Evolutionary conservation across 768 basidiomycete species (phyloP), one percentile per base, ranked within the genome.

Genomic region (Exidia glandulosa): DNA sequence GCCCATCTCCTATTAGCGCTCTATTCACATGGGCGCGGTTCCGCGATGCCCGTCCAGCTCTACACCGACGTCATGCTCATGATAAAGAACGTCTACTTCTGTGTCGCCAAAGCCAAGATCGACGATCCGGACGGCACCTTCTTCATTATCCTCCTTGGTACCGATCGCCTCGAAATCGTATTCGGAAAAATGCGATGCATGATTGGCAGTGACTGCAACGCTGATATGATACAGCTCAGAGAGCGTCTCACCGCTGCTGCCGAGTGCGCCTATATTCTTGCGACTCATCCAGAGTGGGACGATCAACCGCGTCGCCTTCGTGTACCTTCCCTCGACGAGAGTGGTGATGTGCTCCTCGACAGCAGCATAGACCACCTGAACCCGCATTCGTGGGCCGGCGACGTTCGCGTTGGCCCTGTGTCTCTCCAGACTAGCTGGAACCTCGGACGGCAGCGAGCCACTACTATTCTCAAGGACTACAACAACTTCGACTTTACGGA

Each of bases 1-100:
- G 65, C 70, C 0, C 72, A 74, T 57, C 63, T 75, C 3, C 45
- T 63, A 0, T 37, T 72, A 1, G 50, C 52, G 2, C 59, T 72
- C 12, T 69, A 64, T 60, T 32, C 56, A 3, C 3, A 54, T 3
- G 41, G 60, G 0, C 61, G 62, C 23, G 66, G 16, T 6, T 58
- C 55, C 4, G 71, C 72, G 47, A 66, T 76, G 32, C 68, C 70
- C 0, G 65, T 57, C 2, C 64, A 65, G 9, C 66, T 71, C 1
- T 77, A 68, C 59, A n/a, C 61, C 3, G 72, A 77, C 60, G 60
- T 75, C 41, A 67, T 70, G 66, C 60, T 72, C 6, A 74, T 74
- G 71, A 67, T 76, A 58, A 77, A 75, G 64, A 76, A 76, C 59
- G 66, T 61, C 0, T 74, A 61, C 48, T 76, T 75, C 56, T 76